phyloP scores from a whole-genome alignment of 2,329 filamentous ascomycete genomes.

The Torrubiella hemipterigena region DNA sequence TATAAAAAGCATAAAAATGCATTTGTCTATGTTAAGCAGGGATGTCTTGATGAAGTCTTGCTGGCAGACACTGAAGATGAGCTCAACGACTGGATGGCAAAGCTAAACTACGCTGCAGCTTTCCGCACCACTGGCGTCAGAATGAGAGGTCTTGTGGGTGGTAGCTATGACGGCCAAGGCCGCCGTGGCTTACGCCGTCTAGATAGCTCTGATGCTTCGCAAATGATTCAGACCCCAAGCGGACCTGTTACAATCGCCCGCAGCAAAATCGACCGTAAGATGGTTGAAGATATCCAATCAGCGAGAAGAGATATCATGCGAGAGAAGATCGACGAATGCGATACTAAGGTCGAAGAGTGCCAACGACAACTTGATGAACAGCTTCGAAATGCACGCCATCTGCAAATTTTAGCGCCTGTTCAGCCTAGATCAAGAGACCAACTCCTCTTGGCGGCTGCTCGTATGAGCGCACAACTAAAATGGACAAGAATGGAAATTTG shows the following conservation, averaged over 20 bases:
- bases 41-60: constrained; percentile 79
- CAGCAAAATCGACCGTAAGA: constrained; percentile 64
- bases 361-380: constrained; percentile 74
- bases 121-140: constrained; percentile 86
- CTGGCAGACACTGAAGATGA: constrained; percentile 83
- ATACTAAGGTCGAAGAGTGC: constrained; percentile 60
- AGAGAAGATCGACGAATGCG: constrained; percentile 70
- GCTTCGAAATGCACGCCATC: constrained; percentile 77
- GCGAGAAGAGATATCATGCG: constrained; percentile 75
- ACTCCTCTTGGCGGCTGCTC: constrained; percentile 71
- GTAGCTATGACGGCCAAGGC: constrained; percentile 72
- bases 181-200: constrained; percentile 61
- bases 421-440: constrained; percentile 82
- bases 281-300: constrained; percentile 74
- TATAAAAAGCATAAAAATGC: constrained; percentile 96
- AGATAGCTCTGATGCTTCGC: constrained; percentile 47
- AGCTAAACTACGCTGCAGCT: constrained; percentile 91
- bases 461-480: constrained; percentile 77
- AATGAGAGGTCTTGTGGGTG: constrained; percentile 77
- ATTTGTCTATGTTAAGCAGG: constrained; percentile 80
- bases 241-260: constrained; percentile 65
- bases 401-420: constrained; percentile 80
- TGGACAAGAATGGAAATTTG: constrained; percentile 94
- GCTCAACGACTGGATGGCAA: constrained; percentile 92
- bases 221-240: constrained; percentile 54